Base-by-base conservation (phyloP, 257 asterid genomes). In the Forsythia suspensa region DNA sequence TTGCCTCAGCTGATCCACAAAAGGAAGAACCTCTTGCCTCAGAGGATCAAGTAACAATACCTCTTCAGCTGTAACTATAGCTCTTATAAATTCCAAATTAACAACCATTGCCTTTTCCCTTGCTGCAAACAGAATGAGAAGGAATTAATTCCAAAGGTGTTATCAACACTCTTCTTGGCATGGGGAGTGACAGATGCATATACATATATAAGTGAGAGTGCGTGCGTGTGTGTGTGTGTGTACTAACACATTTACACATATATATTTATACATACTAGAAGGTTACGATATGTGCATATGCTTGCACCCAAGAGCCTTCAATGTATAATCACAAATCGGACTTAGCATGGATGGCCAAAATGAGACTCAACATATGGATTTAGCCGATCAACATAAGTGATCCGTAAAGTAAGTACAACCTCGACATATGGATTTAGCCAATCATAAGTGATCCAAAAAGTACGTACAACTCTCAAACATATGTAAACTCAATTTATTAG, bases 91-190 rank as follows among this genome's bases (percentile, higher is more conserved):
- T 87, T 96, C 99, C 87, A 96, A 88, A 88, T 96, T 96, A 48
- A 96, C 97, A 79, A 96, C 91, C 97, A 96, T 91, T 77, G 99
- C 98, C 80, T 91, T 96, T 78, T 96, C 99, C 87, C 99, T 92
- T 57, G 99, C 99, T 94, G 92, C 82, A 86, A 67, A 67, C 12
- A 5, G 48, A 55, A 71, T 71, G 18, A 71, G 70, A 51, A 48
- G 21, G 29, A 72, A 11, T 9, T 29, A 66, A 21, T 21, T 57
- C 70, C 43, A 55, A 3, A 29, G 5, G 20, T 15, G 20, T 8
- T 43, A 10, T 9, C 13, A 8, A 12, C 48, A 9, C 48, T 15
- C 59, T 16, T 16, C 6, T 16, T 51, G 20, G 16, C 4, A 51
- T 5, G 20, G 7, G 20, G 7, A 51, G 59, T 51, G 59, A 18